These are phyloP conservation scores for Yamadazyma tumulicola DNA, from an alignment of 805 yeast genomes.

Conservation along the genomic window DNA sequence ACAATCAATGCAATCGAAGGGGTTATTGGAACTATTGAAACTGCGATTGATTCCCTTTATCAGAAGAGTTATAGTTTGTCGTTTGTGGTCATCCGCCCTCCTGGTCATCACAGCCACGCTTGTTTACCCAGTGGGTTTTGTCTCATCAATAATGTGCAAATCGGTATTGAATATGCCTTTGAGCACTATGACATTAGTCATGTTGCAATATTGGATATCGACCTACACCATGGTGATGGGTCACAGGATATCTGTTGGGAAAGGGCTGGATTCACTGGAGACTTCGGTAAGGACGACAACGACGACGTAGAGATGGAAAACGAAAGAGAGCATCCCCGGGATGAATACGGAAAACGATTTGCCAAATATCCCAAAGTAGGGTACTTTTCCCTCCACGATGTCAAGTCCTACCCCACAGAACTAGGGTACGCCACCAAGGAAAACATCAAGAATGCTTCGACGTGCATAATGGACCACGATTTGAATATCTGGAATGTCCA, in stretches of 20 bases:
- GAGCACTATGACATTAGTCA: constrained; percentile 64
- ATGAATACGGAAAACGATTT: constrained; percentile 47
- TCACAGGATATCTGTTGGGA: constrained; percentile 85
- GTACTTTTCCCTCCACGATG: constrained; percentile 79
- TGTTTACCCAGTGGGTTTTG: constrained; percentile 86
- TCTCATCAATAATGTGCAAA: constrained; percentile 74
- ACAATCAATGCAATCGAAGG: constrained; percentile 74
- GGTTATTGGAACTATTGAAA: constrained; percentile 71
- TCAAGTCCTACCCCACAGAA: constrained; percentile 84
- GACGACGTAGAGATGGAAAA: constrained; percentile 29
- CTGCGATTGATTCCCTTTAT: constrained; percentile 53
- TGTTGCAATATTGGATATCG: constrained; percentile 79
- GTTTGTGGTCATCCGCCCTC: constrained; percentile 72
- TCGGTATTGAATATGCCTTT: constrained; percentile 74
- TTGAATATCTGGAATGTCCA: constrained; percentile 83
- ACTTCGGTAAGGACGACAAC: constrained; percentile 47
- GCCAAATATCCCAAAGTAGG: constrained; percentile 63
- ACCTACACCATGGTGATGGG: constrained; percentile 88
- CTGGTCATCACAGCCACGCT: constrained; percentile 86
- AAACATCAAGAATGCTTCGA: constrained; percentile 70
- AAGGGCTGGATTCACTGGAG: constrained; percentile 57
- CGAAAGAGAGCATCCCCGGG: constrained; percentile 29
- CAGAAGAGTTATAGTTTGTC: constrained; percentile 37
- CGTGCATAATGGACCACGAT: constrained; percentile 75
- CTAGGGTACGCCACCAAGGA: constrained; percentile 70